Evolutionary conservation across 805 yeast genomes (phyloP).

Genomic region (Torulaspora maleeae): DNA sequence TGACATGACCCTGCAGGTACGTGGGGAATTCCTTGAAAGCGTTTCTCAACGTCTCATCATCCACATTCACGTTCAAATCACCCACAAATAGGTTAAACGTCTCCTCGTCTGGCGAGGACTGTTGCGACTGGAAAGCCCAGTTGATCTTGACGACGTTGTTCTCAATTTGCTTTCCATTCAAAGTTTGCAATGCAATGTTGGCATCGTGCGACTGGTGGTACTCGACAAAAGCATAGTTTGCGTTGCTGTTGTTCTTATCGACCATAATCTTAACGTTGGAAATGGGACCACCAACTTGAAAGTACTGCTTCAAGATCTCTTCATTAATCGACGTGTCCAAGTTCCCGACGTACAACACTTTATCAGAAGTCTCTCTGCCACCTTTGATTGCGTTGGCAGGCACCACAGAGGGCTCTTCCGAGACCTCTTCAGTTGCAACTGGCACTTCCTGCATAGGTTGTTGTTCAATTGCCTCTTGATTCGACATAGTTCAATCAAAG

Average conservation of each 20-base stretch:
- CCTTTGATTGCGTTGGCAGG: conserved; percentile 76
- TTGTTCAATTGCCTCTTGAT: conserved; percentile 6
- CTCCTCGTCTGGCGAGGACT: conserved; percentile 52
- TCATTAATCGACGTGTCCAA: conserved; percentile 63
- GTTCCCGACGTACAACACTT: conserved; percentile 73
- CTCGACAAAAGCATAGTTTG: conserved; percentile 81
- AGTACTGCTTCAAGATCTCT: conserved; percentile 54
- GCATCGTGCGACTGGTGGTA: conserved; percentile 57
- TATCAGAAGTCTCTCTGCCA: conserved; percentile 73
- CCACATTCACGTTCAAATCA: conserved; percentile 75
- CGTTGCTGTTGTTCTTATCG: conserved; percentile 70
- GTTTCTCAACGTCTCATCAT: conserved; percentile 62
- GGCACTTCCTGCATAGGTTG: conserved; percentile 5
- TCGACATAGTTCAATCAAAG: conserved; percentile 4
- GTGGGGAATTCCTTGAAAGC: conserved; percentile 57
- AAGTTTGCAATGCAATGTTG: conserved; percentile 51
- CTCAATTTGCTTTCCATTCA: conserved; percentile 56
- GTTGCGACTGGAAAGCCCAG: conserved; percentile 82
- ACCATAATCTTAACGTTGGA: conserved; percentile 63
- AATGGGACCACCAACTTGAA: conserved; percentile 57
- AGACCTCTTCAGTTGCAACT: conserved; percentile 5
- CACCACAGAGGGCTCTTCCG: conserved; percentile 27
- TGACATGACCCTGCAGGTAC: conserved; percentile 78
- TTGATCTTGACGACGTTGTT: conserved; percentile 58
- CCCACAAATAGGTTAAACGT: conserved; percentile 78